Conservation (phyloP, 331 rosid genomes). For the Cydonia oblonga region DNA sequence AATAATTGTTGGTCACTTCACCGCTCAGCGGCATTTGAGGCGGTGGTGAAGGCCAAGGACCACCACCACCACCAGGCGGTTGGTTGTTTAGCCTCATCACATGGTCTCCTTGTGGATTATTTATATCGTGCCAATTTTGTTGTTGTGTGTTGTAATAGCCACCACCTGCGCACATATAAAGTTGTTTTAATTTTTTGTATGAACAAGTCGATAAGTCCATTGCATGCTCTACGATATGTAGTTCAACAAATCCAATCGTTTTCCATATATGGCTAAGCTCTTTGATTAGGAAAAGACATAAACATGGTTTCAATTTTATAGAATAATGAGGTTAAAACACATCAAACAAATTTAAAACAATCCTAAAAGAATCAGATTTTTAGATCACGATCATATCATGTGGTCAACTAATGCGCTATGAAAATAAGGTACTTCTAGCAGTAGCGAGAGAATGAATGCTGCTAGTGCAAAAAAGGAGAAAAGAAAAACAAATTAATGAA, state of each 20-base stretch:
- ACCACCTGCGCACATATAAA: conserved; percentile 6
- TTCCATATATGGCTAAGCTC: neutral
- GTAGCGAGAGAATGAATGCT: neutral
- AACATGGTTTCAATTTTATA: neutral
- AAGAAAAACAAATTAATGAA: neutral
- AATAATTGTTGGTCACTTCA: conserved; percentile 36
- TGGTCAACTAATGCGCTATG: neutral
- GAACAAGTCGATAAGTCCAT: neutral
- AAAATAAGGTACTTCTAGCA: neutral
- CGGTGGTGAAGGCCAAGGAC: conserved; percentile 38
- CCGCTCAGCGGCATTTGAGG: conserved; percentile 20
- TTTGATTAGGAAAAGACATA: neutral
- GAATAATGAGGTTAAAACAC: neutral
- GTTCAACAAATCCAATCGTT: neutral
- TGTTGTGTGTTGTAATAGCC: conserved; percentile 35
- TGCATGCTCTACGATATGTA: neutral
- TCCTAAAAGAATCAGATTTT: neutral
- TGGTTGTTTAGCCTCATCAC: conserved; percentile 20
- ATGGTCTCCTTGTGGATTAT: conserved; percentile 13
- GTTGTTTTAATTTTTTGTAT: neutral
- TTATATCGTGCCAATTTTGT: conserved; percentile 26
- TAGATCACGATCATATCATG: neutral
- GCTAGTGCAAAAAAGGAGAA: neutral
- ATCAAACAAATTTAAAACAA: neutral
- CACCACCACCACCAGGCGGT: conserved; percentile 8